A percentile compares a stretch with the other conserved stretches of the same genome.
phyloP scores from a whole-genome alignment of 1,284 basidiomycete species.

The Acaromyces ingoldii region DNA sequence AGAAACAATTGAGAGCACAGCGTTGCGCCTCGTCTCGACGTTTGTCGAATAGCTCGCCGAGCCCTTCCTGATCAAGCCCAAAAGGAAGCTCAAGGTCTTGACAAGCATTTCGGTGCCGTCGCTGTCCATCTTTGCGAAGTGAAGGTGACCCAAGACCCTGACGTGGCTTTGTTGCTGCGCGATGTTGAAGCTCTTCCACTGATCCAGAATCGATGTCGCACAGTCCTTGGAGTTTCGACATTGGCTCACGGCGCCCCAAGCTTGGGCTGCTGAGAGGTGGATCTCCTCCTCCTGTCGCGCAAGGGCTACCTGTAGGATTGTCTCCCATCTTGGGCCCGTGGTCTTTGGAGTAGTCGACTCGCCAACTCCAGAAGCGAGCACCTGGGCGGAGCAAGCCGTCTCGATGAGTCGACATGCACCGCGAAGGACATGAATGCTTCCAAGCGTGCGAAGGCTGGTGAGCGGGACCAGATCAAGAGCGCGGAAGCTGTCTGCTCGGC shows the following conservation, averaged over 20 bases:
- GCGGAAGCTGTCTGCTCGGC: slow-evolving; percentile 53
- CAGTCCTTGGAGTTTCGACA: slow-evolving; percentile 59
- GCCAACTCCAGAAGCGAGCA: too few species aligned
- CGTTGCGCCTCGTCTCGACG: slow-evolving; percentile 68
- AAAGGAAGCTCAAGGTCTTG: slow-evolving; percentile 4
- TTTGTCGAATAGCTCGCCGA: slow-evolving; percentile 14
- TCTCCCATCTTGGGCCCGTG: too few species aligned
- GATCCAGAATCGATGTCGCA: slow-evolving; percentile 53
- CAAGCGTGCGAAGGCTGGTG: slow-evolving; percentile 61
- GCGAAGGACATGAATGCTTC: slow-evolving; percentile 69
- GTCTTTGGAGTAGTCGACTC: too few species aligned
- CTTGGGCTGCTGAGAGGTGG: slow-evolving; percentile 68
- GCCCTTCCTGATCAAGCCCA: not conserved
- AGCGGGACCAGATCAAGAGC: slow-evolving; percentile 60
- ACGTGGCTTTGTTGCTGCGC: slow-evolving; percentile 71
- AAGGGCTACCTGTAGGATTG: slow-evolving; percentile 67
- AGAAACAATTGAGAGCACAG: too few species aligned
- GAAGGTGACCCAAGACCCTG: slow-evolving; percentile 66
- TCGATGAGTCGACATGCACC: slow-evolving; percentile 71
- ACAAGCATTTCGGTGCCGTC: slow-evolving; percentile 40
- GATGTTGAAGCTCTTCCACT: slow-evolving; percentile 60
- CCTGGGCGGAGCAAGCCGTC: too few species aligned
- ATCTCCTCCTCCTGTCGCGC: slow-evolving; percentile 64
- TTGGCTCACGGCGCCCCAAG: slow-evolving; percentile 64
- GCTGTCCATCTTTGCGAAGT: slow-evolving; percentile 59